Evolutionary conservation across 805 yeast genomes (phyloP).

Genomic region (Nakazawaea wyomingensis): DNA sequence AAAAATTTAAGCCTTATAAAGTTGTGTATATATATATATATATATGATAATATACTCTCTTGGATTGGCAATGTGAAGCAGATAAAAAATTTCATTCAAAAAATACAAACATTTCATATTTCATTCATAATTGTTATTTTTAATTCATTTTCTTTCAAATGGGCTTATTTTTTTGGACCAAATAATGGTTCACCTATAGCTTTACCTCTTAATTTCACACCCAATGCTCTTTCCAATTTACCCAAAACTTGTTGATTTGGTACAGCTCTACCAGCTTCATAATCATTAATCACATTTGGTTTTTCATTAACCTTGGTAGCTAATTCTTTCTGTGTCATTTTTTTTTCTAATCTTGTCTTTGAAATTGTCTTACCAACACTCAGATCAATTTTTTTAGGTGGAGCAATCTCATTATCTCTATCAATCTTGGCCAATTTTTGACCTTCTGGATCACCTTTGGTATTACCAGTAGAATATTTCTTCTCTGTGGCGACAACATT

Average conservation of each 20-base stretch:
- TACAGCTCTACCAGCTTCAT: slow-evolving; percentile 93
- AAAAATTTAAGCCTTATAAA: no score
- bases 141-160: no score
- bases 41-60: no score
- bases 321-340: slow-evolving; percentile 89
- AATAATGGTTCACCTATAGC: slow-evolving; percentile 86
- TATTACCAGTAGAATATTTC: slow-evolving; percentile 73
- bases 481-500: slow-evolving; percentile 86
- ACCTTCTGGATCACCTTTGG: slow-evolving; percentile 75
- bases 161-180: slow-evolving; percentile 46
- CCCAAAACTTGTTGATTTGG: slow-evolving; percentile 94
- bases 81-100: no score
- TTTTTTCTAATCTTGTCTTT: slow-evolving; percentile 82
- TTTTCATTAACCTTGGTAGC: slow-evolving; percentile 95
- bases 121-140: no score
- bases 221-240: slow-evolving; percentile 89
- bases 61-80: no score
- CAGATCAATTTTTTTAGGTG: slow-evolving; percentile 82
- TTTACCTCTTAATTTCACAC: slow-evolving; percentile 94
- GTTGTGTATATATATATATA: no score
- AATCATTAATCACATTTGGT: slow-evolving; percentile 91
- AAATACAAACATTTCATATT: no score
- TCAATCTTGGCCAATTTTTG: slow-evolving; percentile 92
- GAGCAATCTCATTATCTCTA: slow-evolving; percentile 87
- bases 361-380: slow-evolving; percentile 85